Percentiles rank a stretch among this genome's conserved stretches.
Conservation (phyloP, 2,329 filamentous ascomycete genomes). For the Diaporthe batatas region DNA sequence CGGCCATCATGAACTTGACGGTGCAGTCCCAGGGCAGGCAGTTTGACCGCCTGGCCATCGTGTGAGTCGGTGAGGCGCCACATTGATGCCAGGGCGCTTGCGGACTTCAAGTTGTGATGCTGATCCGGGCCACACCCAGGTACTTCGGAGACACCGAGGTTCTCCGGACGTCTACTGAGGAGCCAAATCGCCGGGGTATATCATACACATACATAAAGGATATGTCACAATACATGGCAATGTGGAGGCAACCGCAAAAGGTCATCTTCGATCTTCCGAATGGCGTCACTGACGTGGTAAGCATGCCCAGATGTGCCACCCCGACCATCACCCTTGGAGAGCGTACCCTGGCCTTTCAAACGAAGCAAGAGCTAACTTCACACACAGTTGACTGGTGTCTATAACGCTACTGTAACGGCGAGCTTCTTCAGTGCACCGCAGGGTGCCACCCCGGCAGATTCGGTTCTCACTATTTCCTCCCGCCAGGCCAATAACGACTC, state of each 20-base stretch:
- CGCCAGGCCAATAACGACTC: slow-evolving; percentile 61
- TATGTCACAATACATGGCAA: slow-evolving; percentile 70
- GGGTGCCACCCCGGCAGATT: slow-evolving; percentile 65
- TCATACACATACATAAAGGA: slow-evolving; percentile 76
- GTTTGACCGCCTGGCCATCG: slow-evolving; percentile 73
- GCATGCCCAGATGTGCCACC: slow-evolving; percentile 57
- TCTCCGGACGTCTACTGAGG: slow-evolving; percentile 76
- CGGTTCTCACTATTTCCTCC: slow-evolving; percentile 77
- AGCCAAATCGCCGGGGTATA: slow-evolving; percentile 72
- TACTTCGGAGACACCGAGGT: slow-evolving; percentile 75
- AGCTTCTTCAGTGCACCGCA: slow-evolving; percentile 61
- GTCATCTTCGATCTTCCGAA: slow-evolving; percentile 78
- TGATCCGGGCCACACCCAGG: slow-evolving; percentile 40
- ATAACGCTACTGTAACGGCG: slow-evolving; percentile 73
- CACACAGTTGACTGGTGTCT: slow-evolving; percentile 62
- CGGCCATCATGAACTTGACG: slow-evolving; percentile 74
- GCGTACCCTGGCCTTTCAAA: not conserved
- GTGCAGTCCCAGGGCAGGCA: slow-evolving; percentile 74
- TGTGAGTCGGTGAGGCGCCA: slow-evolving; percentile 49
- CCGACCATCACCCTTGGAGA: not conserved
- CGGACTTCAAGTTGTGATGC: not conserved
- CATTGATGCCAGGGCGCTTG: not conserved
- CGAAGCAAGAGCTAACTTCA: not conserved
- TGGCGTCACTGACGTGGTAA: slow-evolving; percentile 42
- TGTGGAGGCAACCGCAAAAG: slow-evolving; percentile 72